Conservation (phyloP, 2,329 filamentous ascomycete genomes). For the Talaromyces sp. region DNA sequence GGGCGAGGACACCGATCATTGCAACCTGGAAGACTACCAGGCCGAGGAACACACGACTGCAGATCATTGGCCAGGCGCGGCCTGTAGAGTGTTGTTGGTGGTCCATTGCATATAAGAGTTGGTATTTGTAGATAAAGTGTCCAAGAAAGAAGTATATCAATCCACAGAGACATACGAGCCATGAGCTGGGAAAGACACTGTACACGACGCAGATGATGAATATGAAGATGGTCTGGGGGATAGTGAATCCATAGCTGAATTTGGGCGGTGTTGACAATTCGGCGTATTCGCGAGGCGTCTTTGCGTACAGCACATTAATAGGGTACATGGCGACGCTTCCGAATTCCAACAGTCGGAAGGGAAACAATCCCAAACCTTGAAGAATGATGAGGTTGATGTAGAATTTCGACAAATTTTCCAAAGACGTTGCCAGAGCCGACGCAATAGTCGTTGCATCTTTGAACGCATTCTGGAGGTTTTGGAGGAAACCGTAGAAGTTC, state of each 20-base stretch:
- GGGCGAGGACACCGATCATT: slow-evolving; percentile 80
- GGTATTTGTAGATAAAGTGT: slow-evolving; percentile 93
- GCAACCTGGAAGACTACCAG: slow-evolving; percentile 86
- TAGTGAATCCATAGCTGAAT: slow-evolving; percentile 94
- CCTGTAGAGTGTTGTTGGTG: slow-evolving; percentile 90
- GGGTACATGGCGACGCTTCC: slow-evolving; percentile 83
- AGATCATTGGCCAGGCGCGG: slow-evolving; percentile 94
- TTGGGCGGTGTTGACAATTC: slow-evolving; percentile 77
- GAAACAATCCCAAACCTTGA: slow-evolving; percentile 89
- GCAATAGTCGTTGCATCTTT: slow-evolving; percentile 78
- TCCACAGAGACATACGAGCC: slow-evolving; percentile 74
- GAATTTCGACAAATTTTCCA: slow-evolving; percentile 74
- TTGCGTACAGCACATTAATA: slow-evolving; percentile 72
- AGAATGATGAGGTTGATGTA: slow-evolving; percentile 94
- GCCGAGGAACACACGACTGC: slow-evolving; percentile 83
- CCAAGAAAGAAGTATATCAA: slow-evolving; percentile 66
- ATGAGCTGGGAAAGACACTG: slow-evolving; percentile 78
- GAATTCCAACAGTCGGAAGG: slow-evolving; percentile 86
- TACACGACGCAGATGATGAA: slow-evolving; percentile 97
- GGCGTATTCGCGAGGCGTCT: slow-evolving; percentile 84
- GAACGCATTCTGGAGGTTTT: slow-evolving; percentile 67
- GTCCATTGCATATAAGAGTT: slow-evolving; percentile 97
- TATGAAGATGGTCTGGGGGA: slow-evolving; percentile 87
- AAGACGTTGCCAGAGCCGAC: slow-evolving; percentile 68
- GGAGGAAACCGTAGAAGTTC: slow-evolving; percentile 66